Percentiles rank a stretch among this genome's conserved stretches.
Evolutionary conservation across 768 basidiomycete species (phyloP).

Genomic region (Zangia roseola): DNA sequence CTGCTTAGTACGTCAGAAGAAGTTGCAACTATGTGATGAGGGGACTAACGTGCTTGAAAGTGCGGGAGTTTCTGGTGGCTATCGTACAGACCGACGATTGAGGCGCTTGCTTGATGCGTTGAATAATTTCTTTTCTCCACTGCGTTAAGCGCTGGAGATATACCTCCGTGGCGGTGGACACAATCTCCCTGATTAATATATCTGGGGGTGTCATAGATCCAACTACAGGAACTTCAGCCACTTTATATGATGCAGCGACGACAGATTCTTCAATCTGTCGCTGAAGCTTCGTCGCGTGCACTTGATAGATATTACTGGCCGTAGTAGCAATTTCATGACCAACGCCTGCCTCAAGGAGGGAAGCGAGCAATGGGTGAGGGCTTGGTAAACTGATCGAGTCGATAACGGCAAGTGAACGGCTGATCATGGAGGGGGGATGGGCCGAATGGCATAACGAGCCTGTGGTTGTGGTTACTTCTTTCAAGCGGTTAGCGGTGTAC

Average conservation of each 20-base stretch:
- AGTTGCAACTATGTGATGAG: accelerated
- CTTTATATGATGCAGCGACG: background rate
- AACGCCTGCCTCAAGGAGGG: background rate
- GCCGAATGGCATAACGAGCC: background rate
- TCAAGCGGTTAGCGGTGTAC: background rate
- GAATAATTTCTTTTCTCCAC: slow-evolving; percentile 1
- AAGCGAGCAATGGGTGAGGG: background rate
- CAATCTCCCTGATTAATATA: accelerated
- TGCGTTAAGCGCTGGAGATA: background rate
- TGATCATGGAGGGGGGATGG: too few relatives aligned
- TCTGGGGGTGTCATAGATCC: accelerated
- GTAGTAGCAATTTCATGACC: background rate
- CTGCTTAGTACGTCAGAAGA: background rate
- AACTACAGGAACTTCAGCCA: background rate
- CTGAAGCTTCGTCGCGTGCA: background rate
- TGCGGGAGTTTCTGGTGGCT: background rate
- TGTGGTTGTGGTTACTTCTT: background rate
- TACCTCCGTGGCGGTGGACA: accelerated
- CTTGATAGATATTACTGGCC: background rate
- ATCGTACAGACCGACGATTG: accelerated
- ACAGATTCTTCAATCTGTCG: background rate
- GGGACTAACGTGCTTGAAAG: slow-evolving; percentile 2
- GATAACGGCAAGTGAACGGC: too few relatives aligned
- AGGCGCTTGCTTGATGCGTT: background rate
- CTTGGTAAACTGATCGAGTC: background rate